Evolutionary conservation across 495 filamentous ascomycete genomes (phyloP).

Genomic region (Annulohypoxylon maeteangense): DNA sequence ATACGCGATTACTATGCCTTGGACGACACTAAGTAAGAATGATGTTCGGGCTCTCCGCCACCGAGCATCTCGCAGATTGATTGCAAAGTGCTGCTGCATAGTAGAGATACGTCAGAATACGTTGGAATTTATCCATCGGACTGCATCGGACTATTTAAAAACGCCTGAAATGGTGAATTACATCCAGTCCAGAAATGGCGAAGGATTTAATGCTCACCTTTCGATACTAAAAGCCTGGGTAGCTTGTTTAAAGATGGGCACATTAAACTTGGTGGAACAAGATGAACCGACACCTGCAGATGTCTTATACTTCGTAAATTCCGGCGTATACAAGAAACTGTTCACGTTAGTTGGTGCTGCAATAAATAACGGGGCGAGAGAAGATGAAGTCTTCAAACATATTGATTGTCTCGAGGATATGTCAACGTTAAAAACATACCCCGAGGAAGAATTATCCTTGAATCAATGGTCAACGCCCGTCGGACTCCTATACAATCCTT

Average conservation of each 20-base stretch:
- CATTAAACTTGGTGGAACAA: background rate
- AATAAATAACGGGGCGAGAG: background rate
- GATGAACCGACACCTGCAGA: no score
- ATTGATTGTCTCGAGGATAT: background rate
- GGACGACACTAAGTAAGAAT: background rate
- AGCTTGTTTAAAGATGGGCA: background rate
- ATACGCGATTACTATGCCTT: background rate
- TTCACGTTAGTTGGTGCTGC: no score
- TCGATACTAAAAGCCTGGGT: background rate
- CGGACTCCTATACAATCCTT: background rate
- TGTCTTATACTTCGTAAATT: no score
- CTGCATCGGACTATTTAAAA: background rate
- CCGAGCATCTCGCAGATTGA: background rate
- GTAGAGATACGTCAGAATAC: background rate
- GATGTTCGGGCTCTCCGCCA: background rate
- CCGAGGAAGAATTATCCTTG: background rate
- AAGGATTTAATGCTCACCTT: background rate
- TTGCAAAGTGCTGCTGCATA: background rate
- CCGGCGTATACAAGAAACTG: no score
- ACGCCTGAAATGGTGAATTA: background rate
- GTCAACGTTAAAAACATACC: background rate
- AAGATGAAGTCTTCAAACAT: background rate
- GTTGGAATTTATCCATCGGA: background rate
- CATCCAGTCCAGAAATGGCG: background rate
- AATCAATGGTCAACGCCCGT: background rate